phyloP scores from a whole-genome alignment of 2,329 filamentous ascomycete genomes.

The Colletotrichum zoysiae region DNA sequence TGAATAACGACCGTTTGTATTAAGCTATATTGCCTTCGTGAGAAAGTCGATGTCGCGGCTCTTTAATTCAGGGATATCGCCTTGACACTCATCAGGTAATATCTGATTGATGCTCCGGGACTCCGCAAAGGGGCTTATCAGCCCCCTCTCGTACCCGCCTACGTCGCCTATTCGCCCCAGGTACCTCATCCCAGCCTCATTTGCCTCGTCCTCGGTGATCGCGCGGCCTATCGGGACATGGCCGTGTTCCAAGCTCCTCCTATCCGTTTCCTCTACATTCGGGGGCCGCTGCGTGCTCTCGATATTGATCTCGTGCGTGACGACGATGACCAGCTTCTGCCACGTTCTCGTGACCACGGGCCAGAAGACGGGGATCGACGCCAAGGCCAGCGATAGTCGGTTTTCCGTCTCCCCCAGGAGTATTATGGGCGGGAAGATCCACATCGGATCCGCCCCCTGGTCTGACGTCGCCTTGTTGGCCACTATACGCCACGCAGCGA shows the following conservation, averaged over 20 bases:
- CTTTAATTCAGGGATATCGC: no score
- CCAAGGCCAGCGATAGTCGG: conserved; percentile 9
- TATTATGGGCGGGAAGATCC: conserved; percentile 20
- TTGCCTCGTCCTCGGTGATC: conserved; percentile 11
- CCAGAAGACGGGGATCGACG: conserved; percentile 33
- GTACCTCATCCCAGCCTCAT: conserved; percentile 14
- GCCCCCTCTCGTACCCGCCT: conserved; percentile 5
- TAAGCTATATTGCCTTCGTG: background rate
- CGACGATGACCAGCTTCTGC: conserved; percentile 10
- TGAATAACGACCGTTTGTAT: background rate
- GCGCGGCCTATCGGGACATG: no score
- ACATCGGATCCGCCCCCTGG: conserved; percentile 6
- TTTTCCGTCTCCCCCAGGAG: conserved; percentile 24
- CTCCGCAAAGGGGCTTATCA: conserved; percentile 28
- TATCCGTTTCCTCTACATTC: background rate
- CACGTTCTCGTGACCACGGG: conserved; percentile 11
- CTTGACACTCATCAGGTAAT: background rate
- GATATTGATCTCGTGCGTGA: conserved; percentile 24
- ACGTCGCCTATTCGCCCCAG: conserved; percentile 6
- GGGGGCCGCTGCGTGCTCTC: conserved; percentile 7
- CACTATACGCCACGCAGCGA: conserved; percentile 23
- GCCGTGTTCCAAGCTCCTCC: background rate
- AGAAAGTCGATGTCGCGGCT: background rate
- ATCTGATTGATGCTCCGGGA: background rate
- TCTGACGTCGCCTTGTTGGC: conserved; percentile 21